These are phyloP conservation scores for Aureobasidium melanogenum DNA, from an alignment of 2,329 filamentous ascomycete genomes.

Conservation along the genomic window DNA sequence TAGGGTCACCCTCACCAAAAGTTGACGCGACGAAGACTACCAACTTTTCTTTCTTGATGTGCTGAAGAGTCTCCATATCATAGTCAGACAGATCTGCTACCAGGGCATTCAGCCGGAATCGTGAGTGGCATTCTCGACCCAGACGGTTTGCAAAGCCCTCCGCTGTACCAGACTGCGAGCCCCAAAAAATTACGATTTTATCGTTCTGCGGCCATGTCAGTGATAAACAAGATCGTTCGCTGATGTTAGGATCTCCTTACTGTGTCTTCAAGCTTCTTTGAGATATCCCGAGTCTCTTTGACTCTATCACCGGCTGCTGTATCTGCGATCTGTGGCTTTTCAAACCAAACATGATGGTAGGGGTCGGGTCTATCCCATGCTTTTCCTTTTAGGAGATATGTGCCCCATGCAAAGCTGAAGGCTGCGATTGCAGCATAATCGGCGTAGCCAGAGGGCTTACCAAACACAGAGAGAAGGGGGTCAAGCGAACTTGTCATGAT, in stretches of 20 bases:
- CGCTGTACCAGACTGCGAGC: slow-evolving; percentile 41
- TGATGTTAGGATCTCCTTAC: neutral
- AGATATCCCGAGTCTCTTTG: neutral
- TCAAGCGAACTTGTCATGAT: neutral
- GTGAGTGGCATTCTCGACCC: slow-evolving; percentile 30
- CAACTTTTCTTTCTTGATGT: slow-evolving; percentile 15
- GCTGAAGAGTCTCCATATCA: slow-evolving; percentile 23
- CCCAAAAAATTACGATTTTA: slow-evolving; percentile 37
- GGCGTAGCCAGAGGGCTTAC: neutral
- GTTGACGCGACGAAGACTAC: slow-evolving; percentile 22
- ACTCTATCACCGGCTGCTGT: neutral
- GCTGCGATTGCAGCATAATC: neutral
- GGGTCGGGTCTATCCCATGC: slow-evolving; percentile 5
- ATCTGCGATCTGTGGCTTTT: neutral
- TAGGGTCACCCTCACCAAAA: slow-evolving; percentile 23
- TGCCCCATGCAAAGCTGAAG: neutral
- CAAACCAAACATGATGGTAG: slow-evolving; percentile 1
- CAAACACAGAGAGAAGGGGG: neutral
- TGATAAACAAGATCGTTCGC: neutral
- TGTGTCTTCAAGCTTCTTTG: neutral
- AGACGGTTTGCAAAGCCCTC: slow-evolving; percentile 36
- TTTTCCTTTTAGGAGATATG: neutral
- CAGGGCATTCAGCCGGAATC: slow-evolving; percentile 34
- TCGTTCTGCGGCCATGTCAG: slow-evolving; percentile 9
- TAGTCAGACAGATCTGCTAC: slow-evolving; percentile 41